Base-by-base conservation (phyloP, 768 basidiomycete species). In the Myochromella boudieri region DNA sequence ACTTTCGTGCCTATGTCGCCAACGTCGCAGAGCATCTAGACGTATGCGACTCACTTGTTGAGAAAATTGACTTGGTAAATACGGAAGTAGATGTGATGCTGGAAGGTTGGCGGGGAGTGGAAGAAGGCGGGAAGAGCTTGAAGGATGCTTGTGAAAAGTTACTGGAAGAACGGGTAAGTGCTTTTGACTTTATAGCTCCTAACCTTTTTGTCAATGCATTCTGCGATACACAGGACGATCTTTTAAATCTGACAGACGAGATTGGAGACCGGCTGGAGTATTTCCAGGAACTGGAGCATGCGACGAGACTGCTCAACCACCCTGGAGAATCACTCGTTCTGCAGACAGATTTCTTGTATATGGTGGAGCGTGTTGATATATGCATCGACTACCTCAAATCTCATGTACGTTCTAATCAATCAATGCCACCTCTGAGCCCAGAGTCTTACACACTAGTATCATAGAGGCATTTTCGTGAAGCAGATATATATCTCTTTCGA, bases 281-380 rank as follows among this genome's bases (percentile, higher is more conserved):
- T 64, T 99, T 98, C 73, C 84, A 91, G 60, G 92, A 95, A 59
- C 80, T 99, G 32, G 97, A 98, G 54, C 80, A 85, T 17, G 93
- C 94, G 6, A 95, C 92, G 4, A 79, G 91, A 33, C 90, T 95
- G 83, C 76, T 99, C 38, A 97, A 97, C 60, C 84, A 91, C 57
- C 95, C 95, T 2, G 94, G 93, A 22, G 91, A 95, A 51, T 84
- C 88, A 0, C 79, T 97, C 17, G 95, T 98, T 44, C 77, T 95
- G 8, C 83, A 92, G 53, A 81, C 85, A 0, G 94, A 95, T 59
- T 98, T 98, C 64, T 66, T 98, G 45, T 90, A 92, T 57, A 95
- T 95, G 93, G 91, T 98, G 28, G 93, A 95, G 57, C 81, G 93
- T 6, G 85, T 98, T 25, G 95, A 97, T 57, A 85, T 94, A 32